phyloP scores from a whole-genome alignment of 306 rosid genomes.

The Cicer yamashitae region DNA sequence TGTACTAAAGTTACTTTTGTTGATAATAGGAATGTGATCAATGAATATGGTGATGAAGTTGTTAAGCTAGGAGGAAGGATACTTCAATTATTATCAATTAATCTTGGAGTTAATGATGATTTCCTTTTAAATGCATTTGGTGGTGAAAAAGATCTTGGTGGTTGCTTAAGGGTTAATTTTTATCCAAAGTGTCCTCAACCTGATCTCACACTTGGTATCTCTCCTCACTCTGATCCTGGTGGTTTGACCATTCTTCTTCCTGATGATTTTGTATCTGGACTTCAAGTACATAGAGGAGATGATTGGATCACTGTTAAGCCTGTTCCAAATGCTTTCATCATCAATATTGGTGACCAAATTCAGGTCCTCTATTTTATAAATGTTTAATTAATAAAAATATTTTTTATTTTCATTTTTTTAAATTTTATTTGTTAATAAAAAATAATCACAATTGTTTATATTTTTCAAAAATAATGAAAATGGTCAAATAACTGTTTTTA shows the following conservation, averaged over 20 bases:
- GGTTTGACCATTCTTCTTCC: conserved; percentile 92
- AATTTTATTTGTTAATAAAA: no score
- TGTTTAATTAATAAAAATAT: no score
- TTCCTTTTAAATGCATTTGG: conserved; percentile 70
- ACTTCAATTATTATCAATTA: conserved; percentile 57
- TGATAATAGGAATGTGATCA: conserved; percentile 56
- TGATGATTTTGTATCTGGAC: conserved; percentile 83
- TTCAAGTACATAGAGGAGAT: conserved; percentile 66
- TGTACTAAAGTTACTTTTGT: not conserved
- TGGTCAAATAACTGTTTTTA: no score
- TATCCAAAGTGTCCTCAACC: conserved; percentile 95
- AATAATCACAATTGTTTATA: no score
- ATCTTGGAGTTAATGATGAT: conserved; percentile 72
- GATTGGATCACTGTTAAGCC: conserved; percentile 84
- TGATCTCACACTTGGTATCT: conserved; percentile 84
- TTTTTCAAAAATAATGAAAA: no score
- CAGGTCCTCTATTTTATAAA: conserved; percentile 54
- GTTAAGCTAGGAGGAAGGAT: conserved; percentile 71
- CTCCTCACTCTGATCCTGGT: conserved; percentile 95
- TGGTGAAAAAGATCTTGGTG: conserved; percentile 71
- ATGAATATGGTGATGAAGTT: conserved; percentile 71
- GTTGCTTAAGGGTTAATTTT: conserved; percentile 77
- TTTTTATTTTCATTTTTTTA: not conserved
- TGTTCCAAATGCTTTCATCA: conserved; percentile 69
- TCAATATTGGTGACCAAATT: conserved; percentile 90